Conservation (phyloP, 805 yeast species). For the Lipomyces starkeyi region DNA sequence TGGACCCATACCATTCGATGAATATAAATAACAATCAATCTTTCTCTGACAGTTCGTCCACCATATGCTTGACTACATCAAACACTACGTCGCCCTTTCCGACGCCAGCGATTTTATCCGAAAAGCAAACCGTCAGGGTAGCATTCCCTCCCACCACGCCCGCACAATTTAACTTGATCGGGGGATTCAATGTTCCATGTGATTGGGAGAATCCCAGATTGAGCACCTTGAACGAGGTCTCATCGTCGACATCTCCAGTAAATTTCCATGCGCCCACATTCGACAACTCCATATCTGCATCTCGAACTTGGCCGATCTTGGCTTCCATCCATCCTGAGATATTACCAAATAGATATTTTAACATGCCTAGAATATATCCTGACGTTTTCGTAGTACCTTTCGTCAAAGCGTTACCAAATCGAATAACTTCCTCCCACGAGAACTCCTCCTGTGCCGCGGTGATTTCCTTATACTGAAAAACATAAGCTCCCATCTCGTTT, state of each 20-base stretch:
- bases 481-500: constrained; percentile 17
- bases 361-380: constrained; percentile 11
- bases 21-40: not conserved
- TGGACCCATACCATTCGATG: too few relatives aligned
- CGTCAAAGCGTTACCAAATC: constrained; percentile 5
- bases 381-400: constrained; percentile 9
- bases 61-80: not conserved
- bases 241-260: not conserved
- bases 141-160: constrained; percentile 21
- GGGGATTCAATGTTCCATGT: constrained; percentile 13
- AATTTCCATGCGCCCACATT: constrained; percentile 24
- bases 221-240: not conserved
- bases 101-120: constrained; percentile 22
- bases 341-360: constrained; percentile 18
- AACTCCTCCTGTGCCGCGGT: constrained; percentile 11
- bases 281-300: constrained; percentile 17
- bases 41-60: not conserved
- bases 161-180: constrained; percentile 10
- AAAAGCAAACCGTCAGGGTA: constrained; percentile 11
- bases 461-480: constrained; percentile 11
- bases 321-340: constrained; percentile 13
- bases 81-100: constrained; percentile 19
- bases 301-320: constrained; percentile 14
- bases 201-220: constrained; percentile 27
- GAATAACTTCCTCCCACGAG: constrained; percentile 13